Evolutionary conservation across 1,139 yeast species (phyloP).

Genomic region (Kazachstania sp.): DNA sequence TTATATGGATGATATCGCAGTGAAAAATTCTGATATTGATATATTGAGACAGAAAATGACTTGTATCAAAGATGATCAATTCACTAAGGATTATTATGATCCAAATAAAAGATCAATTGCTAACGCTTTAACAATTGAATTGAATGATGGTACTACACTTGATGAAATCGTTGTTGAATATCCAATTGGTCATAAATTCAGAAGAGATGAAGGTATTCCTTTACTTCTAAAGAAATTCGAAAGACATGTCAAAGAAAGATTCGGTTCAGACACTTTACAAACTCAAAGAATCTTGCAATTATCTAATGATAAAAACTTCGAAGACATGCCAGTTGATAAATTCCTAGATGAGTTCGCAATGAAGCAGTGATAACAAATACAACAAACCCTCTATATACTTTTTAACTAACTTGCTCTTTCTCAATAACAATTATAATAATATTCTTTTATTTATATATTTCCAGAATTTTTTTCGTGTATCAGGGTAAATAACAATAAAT

Average conservation of each 20-base stretch:
- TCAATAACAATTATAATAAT: too few relatives aligned
- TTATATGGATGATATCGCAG: slow-evolving; percentile 43
- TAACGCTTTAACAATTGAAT: slow-evolving; percentile 42
- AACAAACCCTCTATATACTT: not conserved
- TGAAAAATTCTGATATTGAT: slow-evolving; percentile 43
- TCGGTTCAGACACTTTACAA: slow-evolving; percentile 29
- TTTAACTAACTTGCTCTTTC: too few relatives aligned
- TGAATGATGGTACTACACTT: slow-evolving; percentile 45
- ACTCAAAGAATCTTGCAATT: slow-evolving; percentile 35
- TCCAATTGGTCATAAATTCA: slow-evolving; percentile 50
- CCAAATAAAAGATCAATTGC: slow-evolving; percentile 51
- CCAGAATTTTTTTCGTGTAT: too few relatives aligned
- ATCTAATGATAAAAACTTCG: slow-evolving; percentile 32
- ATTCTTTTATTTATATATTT: too few relatives aligned
- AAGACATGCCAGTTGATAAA: slow-evolving; percentile 40
- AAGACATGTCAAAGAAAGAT: slow-evolving; percentile 42
- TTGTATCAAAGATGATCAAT: slow-evolving; percentile 43
- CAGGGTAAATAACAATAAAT: too few relatives aligned
- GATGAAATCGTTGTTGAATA: slow-evolving; percentile 48
- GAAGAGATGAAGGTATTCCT: slow-evolving; percentile 53
- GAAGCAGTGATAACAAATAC: not conserved
- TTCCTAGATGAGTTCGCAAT: slow-evolving; percentile 38
- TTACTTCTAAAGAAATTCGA: slow-evolving; percentile 43
- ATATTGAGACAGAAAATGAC: slow-evolving; percentile 45
- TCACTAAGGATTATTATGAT: slow-evolving; percentile 45